phyloP scores from a whole-genome alignment of 305 asterid genomes.

The Withania somnifera region DNA sequence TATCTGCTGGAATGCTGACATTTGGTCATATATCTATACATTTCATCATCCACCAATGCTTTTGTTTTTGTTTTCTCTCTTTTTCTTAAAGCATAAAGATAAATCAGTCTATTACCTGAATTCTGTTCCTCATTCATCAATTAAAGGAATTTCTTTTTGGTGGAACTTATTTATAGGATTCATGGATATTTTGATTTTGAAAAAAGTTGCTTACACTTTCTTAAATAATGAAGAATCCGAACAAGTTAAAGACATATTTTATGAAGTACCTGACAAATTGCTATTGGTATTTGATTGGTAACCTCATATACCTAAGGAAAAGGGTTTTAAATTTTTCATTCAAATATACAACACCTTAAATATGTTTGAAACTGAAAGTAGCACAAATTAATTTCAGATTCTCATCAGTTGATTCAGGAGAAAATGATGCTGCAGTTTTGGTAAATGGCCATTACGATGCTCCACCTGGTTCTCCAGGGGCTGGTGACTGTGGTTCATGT shows the following conservation, averaged over 20 bases:
- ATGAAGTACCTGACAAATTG: background rate
- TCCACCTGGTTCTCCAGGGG: slow-evolving; percentile 94
- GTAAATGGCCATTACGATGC: slow-evolving; percentile 88
- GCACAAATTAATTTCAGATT: slow-evolving; percentile 46
- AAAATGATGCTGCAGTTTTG: slow-evolving; percentile 73
- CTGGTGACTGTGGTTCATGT: slow-evolving; percentile 99
- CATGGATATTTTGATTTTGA: background rate
- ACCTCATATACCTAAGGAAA: background rate
- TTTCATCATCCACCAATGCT: background rate
- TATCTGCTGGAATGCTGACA: background rate
- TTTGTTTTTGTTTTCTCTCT: background rate
- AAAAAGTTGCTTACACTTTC: background rate
- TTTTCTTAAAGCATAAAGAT: background rate
- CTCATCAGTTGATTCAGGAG: slow-evolving; percentile 59
- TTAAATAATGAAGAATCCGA: background rate
- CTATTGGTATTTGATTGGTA: background rate
- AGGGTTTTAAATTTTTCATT: background rate
- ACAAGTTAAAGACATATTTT: background rate
- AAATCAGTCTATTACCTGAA: background rate
- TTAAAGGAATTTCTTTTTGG: background rate
- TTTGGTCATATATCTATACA: background rate
- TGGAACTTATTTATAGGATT: background rate
- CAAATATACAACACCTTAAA: slow-evolving; percentile 1
- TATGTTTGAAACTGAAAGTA: slow-evolving; percentile 12
- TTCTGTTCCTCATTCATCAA: background rate